Evolutionary conservation across 371 early-diverging fungal species (phyloP).

Genomic region (Coemansia sp.): DNA sequence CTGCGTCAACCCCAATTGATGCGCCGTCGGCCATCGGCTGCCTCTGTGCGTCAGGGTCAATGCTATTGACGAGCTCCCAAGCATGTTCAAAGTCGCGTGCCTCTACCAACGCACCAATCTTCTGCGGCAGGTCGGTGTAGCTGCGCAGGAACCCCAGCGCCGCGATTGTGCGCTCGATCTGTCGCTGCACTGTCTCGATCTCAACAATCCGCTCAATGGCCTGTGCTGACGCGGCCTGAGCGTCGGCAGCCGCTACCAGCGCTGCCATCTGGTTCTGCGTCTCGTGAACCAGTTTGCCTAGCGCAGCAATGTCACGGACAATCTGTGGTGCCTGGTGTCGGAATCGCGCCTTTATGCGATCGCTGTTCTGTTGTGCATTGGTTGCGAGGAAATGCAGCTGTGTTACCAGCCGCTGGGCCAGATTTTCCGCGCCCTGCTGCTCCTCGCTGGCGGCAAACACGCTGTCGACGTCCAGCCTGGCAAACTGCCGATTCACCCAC

Average conservation of each 20-base stretch:
- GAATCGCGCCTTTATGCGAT: slow-evolving; percentile 45
- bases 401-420: slow-evolving; percentile 36
- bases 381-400: slow-evolving; percentile 45
- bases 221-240: slow-evolving; percentile 13
- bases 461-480: not conserved
- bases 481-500: slow-evolving; percentile 43
- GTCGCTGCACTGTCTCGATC: slow-evolving; percentile 17
- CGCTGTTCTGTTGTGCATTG: slow-evolving; percentile 40
- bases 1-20: not conserved
- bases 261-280: slow-evolving; percentile 18
- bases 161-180: slow-evolving; percentile 19
- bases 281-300: slow-evolving; percentile 22
- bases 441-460: too few relatives aligned
- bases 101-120: slow-evolving; percentile 21
- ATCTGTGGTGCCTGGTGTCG: slow-evolving; percentile 41
- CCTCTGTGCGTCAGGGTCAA: not conserved
- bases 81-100: slow-evolving; percentile 31
- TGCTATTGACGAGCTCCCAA: slow-evolving; percentile 27
- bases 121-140: slow-evolving; percentile 38
- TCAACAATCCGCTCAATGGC: slow-evolving; percentile 23
- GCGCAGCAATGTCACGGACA: slow-evolving; percentile 31
- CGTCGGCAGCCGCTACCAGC: slow-evolving; percentile 12
- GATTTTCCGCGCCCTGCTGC: slow-evolving; percentile 3
- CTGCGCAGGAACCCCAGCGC: slow-evolving; percentile 35
- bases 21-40: not conserved